These are phyloP conservation scores for Blastobotrys terrestris DNA, from an alignment of 805 yeast genomes.

Conservation along the genomic window DNA sequence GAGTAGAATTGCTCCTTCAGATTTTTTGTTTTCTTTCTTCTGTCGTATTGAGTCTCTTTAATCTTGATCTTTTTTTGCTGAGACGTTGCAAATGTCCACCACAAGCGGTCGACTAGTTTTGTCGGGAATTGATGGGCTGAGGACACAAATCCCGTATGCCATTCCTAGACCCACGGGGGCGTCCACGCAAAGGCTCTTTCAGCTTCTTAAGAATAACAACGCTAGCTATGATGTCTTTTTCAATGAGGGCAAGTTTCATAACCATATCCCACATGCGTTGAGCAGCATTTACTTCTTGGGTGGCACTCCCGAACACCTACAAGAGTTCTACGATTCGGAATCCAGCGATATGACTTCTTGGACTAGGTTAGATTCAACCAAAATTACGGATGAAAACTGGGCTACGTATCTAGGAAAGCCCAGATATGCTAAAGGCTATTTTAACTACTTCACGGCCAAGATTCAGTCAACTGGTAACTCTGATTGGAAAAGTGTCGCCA, in stretches of 20 bases:
- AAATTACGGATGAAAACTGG: constrained; percentile 32
- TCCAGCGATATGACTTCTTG: constrained; percentile 24
- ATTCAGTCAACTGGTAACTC: constrained; percentile 24
- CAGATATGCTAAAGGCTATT: constrained; percentile 31
- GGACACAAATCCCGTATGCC: constrained; percentile 10
- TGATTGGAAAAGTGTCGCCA: constrained; percentile 31
- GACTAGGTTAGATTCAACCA: constrained; percentile 36
- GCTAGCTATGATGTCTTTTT: constrained; percentile 26
- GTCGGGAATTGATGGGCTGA: constrained; percentile 19
- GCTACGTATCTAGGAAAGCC: constrained; percentile 27
- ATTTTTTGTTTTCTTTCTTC: too few relatives aligned
- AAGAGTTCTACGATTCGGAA: constrained; percentile 26
- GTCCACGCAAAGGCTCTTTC: constrained; percentile 23
- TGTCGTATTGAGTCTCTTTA: too few relatives aligned
- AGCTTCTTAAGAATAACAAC: constrained; percentile 29
- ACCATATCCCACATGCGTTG: constrained; percentile 30
- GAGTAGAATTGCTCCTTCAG: too few relatives aligned
- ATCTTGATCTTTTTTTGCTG: too few relatives aligned
- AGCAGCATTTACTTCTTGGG: constrained; percentile 34
- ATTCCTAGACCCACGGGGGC: constrained; percentile 13
- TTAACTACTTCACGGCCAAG: constrained; percentile 35
- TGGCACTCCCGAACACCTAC: constrained; percentile 28
- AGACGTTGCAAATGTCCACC: too few relatives aligned
- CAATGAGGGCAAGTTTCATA: constrained; percentile 26
- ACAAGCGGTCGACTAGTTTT: not conserved